Percentiles rank a stretch among this genome's conserved stretches.
Conservation (phyloP, 768 basidiomycete species). For the Suillus alpinus region DNA sequence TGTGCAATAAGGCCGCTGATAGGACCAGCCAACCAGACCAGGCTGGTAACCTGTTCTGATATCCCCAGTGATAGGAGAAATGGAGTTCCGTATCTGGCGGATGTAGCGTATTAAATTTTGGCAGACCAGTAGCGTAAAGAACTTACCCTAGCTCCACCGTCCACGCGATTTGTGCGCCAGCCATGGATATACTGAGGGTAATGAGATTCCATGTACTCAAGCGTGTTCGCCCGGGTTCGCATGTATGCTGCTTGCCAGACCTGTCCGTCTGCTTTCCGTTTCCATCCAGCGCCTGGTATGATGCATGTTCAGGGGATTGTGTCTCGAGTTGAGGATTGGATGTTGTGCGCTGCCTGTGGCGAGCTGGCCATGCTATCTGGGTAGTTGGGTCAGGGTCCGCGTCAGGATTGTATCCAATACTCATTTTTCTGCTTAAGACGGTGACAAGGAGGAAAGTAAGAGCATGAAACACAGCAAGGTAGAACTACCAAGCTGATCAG, state of each 20-base stretch:
- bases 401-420: conserved; percentile 49
- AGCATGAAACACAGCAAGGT: conserved; percentile 5
- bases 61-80: conserved; percentile 80
- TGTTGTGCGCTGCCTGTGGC: conserved; percentile 29
- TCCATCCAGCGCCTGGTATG: conserved; percentile 33
- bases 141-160: conserved; percentile 90
- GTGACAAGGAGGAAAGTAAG: conserved; percentile 1
- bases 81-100: conserved; percentile 86
- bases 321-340: conserved; percentile 23
- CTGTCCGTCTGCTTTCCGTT: conserved; percentile 18
- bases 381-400: conserved; percentile 76
- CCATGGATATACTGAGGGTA: conserved; percentile 88
- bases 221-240: conserved; percentile 26
- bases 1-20: conserved; percentile 95
- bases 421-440: conserved; percentile 40
- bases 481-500: not conserved
- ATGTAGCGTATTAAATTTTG: not conserved
- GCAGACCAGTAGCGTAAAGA: not conserved
- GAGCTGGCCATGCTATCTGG: conserved; percentile 72
- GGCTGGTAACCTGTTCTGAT: conserved; percentile 85
- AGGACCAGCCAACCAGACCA: conserved; percentile 95
- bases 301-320: conserved; percentile 18
- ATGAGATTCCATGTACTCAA: conserved; percentile 67
- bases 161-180: conserved; percentile 93
- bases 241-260: not conserved